Percentiles rank a stretch among this genome's conserved stretches.
Conservation (phyloP, 345 rosid genomes). For the Pistacia integerrima region DNA sequence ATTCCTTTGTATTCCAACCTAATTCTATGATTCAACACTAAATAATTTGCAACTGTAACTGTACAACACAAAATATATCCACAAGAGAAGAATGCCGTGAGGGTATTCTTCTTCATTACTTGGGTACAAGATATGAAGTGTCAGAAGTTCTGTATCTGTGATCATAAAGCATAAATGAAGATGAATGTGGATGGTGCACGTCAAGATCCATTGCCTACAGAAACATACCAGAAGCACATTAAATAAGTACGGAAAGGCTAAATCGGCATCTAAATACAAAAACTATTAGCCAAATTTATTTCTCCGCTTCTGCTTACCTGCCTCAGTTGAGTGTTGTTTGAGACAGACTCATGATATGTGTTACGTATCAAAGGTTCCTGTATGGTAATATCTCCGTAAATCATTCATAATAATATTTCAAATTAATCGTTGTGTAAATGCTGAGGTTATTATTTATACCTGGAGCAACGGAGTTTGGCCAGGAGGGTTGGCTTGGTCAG, state of each 20-base stretch:
- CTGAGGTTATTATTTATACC: conserved; percentile 14
- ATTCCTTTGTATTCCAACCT: neutral
- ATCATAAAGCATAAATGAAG: conserved; percentile 32
- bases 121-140: conserved; percentile 11
- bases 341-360: conserved; percentile 14
- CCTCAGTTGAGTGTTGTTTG: conserved; percentile 20
- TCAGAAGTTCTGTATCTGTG: conserved; percentile 30
- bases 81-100: neutral
- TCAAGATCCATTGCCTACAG: conserved; percentile 34
- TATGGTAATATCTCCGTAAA: neutral
- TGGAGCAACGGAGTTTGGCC: conserved; percentile 28
- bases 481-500: conserved; percentile 27
- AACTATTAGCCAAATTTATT: neutral
- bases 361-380: conserved; percentile 25
- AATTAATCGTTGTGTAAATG: neutral
- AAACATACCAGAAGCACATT: neutral
- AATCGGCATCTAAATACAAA: neutral
- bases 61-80: neutral
- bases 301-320: conserved; percentile 17
- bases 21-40: neutral
- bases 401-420: neutral
- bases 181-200: conserved; percentile 27
- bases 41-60: neutral
- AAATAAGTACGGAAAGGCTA: neutral
- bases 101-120: neutral